These are phyloP conservation scores for Gynochthodes officinalis DNA, from an alignment of 257 asterid species.

Conservation along the genomic window DNA sequence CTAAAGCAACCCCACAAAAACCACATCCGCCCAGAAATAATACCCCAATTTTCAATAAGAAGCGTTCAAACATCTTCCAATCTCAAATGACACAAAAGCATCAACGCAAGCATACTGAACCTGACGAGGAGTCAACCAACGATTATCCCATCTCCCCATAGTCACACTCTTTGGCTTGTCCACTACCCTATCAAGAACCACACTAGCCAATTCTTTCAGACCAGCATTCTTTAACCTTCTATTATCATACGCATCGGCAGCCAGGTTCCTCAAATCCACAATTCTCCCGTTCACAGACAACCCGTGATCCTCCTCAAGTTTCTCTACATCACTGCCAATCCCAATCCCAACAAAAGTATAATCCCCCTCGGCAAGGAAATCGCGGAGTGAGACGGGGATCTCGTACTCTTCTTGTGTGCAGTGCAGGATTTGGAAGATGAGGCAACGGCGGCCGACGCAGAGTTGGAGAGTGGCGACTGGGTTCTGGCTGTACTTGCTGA, in stretches of 20 bases:
- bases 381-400: slow-evolving; percentile 4
- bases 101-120: slow-evolving; percentile 32
- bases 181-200: slow-evolving; percentile 23
- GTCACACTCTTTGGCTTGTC: slow-evolving; percentile 29
- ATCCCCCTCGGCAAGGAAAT: slow-evolving; percentile 11
- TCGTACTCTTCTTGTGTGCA: slow-evolving; percentile 3
- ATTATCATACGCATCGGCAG: slow-evolving; percentile 11
- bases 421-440: slow-evolving; percentile 30
- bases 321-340: slow-evolving; percentile 21
- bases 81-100: slow-evolving; percentile 30
- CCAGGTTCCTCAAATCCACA: slow-evolving; percentile 27
- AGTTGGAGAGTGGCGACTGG: slow-evolving; percentile 38
- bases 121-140: slow-evolving; percentile 19
- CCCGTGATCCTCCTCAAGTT: slow-evolving; percentile 26
- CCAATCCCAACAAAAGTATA: slow-evolving; percentile 32
- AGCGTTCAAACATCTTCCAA: slow-evolving; percentile 22
- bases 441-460: slow-evolving; percentile 40
- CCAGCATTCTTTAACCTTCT: slow-evolving; percentile 24
- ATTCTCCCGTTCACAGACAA: slow-evolving; percentile 9
- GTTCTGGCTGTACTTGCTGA: slow-evolving; percentile 17
- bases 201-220: slow-evolving; percentile 22
- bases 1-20: too few relatives aligned
- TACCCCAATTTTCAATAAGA: neutral
- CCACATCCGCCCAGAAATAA: too few relatives aligned
- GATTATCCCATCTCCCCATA: slow-evolving; percentile 31